Evolutionary conservation across 2,329 filamentous ascomycete genomes (phyloP).

Genomic region (Thelonectria discophora): DNA sequence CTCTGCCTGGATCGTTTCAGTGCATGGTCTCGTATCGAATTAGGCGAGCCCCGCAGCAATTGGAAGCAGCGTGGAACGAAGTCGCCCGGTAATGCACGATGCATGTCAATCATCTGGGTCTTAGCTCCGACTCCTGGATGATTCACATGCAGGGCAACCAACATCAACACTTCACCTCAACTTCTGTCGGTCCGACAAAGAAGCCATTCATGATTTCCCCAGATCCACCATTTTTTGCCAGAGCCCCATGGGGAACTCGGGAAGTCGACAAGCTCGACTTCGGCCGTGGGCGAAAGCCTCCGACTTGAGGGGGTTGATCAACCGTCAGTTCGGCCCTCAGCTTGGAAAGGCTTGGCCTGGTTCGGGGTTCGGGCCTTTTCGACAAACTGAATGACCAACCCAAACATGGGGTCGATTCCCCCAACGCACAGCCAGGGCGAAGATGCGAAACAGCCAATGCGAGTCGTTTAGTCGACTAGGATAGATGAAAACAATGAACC

Average conservation of each 20-base stretch:
- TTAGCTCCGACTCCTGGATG: background rate
- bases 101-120: background rate
- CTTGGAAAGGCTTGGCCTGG: background rate
- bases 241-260: slow-evolving; percentile 1
- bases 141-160: background rate
- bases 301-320: background rate
- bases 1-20: background rate
- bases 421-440: background rate
- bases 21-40: background rate
- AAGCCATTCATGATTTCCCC: background rate
- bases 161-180: background rate
- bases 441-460: slow-evolving; percentile 1
- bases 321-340: background rate
- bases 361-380: slow-evolving; percentile 18
- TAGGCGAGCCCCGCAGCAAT: background rate
- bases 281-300: background rate
- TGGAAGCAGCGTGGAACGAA: background rate
- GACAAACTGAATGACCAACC: background rate
- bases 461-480: background rate
- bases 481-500: background rate
- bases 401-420: slow-evolving; percentile 5
- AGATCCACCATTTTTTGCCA: slow-evolving; percentile 2
- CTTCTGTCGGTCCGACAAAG: slow-evolving; percentile 6
- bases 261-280: background rate
- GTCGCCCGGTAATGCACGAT: background rate